These are phyloP conservation scores for Beauveria scarabaeidicola DNA, from an alignment of 2,329 filamentous ascomycete genomes.

Conservation along the genomic window DNA sequence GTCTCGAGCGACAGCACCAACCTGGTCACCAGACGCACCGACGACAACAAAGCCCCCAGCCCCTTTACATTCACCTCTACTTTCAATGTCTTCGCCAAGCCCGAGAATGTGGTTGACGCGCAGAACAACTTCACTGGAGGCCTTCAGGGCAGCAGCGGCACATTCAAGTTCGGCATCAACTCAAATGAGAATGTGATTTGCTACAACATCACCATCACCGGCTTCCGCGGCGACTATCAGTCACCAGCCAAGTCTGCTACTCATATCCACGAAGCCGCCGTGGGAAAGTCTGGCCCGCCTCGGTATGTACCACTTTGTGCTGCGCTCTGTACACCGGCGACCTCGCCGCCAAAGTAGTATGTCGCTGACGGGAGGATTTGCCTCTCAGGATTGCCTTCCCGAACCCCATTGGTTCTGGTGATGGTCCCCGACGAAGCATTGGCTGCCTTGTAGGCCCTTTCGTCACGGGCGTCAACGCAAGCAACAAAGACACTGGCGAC, in stretches of 20 bases:
- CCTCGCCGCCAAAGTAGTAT: no score
- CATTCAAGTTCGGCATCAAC: conserved; percentile 47
- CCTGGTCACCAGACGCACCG: not conserved
- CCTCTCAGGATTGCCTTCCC: conserved; percentile 36
- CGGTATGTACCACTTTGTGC: conserved; percentile 20
- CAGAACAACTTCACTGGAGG: conserved; percentile 30
- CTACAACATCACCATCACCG: conserved; percentile 42
- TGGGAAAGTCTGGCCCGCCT: conserved; percentile 40
- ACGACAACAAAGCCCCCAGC: not conserved
- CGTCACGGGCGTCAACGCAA: conserved; percentile 22
- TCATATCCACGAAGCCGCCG: conserved; percentile 43
- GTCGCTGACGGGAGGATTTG: not conserved
- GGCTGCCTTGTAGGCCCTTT: conserved; percentile 34
- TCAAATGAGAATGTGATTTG: conserved; percentile 33
- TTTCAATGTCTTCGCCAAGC: conserved; percentile 38
- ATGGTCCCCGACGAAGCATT: conserved; percentile 26
- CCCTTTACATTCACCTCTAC: conserved; percentile 38
- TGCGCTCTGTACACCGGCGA: not conserved
- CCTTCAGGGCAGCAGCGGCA: conserved; percentile 34
- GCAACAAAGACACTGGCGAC: conserved; percentile 24
- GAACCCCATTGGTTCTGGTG: conserved; percentile 33
- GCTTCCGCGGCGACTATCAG: conserved; percentile 40
- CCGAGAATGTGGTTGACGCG: conserved; percentile 39
- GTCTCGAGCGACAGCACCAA: not conserved
- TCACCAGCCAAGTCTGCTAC: conserved; percentile 44